Conservation (phyloP, 208 protist genomes). For the Phytomonas sp. region DNA sequence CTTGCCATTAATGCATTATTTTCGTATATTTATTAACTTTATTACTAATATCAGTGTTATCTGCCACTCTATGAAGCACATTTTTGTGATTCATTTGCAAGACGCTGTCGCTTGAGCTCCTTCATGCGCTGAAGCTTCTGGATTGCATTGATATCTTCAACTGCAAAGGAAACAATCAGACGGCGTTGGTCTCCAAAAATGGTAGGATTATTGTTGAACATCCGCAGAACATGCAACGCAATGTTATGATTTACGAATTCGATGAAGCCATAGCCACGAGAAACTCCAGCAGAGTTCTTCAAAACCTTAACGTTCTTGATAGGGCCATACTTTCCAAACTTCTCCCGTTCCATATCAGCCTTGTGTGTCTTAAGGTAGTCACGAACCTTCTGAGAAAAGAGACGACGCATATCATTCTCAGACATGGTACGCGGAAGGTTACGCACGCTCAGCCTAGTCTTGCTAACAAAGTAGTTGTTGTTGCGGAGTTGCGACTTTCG, state of each 20-base stretch:
- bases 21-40: background rate
- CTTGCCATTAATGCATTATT: background rate
- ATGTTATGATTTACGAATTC: constrained; percentile 90
- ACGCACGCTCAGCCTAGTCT: constrained; percentile 83
- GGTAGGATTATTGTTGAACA: constrained; percentile 91
- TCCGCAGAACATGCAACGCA: constrained; percentile 73
- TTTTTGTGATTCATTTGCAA: constrained; percentile 15
- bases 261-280: constrained; percentile 88
- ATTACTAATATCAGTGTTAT: background rate
- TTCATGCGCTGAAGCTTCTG: constrained; percentile 85
- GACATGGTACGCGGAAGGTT: constrained; percentile 85
- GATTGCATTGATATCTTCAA: constrained; percentile 85
- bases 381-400: constrained; percentile 68
- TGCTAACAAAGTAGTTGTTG: constrained; percentile 89
- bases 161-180: constrained; percentile 87
- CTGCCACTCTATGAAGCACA: background rate
- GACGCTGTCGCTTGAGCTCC: constrained; percentile 52
- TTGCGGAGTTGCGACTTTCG: constrained; percentile 81
- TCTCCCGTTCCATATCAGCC: constrained; percentile 55
- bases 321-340: constrained; percentile 86
- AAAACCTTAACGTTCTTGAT: constrained; percentile 84
- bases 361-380: constrained; percentile 68
- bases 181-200: constrained; percentile 77
- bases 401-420: constrained; percentile 78
- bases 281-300: constrained; percentile 69